These are phyloP conservation scores for Vickermania ingenoplastis DNA, from an alignment of 208 protist genomes.

Conservation along the genomic window DNA sequence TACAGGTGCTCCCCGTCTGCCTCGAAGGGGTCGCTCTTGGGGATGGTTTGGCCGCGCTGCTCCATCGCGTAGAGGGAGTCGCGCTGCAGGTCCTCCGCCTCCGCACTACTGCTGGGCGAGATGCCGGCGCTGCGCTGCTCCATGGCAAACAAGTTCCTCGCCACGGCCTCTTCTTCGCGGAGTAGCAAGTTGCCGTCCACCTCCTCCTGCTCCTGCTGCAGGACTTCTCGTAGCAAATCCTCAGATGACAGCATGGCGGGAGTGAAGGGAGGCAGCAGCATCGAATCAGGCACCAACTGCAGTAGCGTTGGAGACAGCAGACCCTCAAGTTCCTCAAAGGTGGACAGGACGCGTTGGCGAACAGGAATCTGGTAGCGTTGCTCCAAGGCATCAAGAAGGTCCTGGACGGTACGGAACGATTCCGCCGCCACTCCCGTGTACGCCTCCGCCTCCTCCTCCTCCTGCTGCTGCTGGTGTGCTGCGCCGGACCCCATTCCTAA, in stretches of 20 bases:
- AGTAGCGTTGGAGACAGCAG: slow-evolving; percentile 73
- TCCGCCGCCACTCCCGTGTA: slow-evolving; percentile 2
- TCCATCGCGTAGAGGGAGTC: slow-evolving; percentile 31
- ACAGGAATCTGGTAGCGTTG: slow-evolving; percentile 37
- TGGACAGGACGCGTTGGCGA: slow-evolving; percentile 58
- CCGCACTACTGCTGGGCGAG: slow-evolving; percentile 28
- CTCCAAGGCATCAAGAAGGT: slow-evolving; percentile 62
- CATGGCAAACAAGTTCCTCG: slow-evolving; percentile 16
- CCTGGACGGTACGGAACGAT: slow-evolving; percentile 66
- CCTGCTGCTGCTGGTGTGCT: too few relatives aligned
- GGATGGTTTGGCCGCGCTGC: background rate
- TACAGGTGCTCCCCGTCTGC: slow-evolving; percentile 46
- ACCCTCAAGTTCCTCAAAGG: slow-evolving; percentile 62
- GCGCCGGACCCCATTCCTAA: background rate
- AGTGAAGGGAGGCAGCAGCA: slow-evolving; percentile 59
- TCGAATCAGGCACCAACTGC: slow-evolving; percentile 76
- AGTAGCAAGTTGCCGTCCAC: background rate
- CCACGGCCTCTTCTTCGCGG: background rate
- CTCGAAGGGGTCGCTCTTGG: slow-evolving; percentile 9
- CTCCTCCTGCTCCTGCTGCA: slow-evolving; percentile 21
- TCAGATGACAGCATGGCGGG: slow-evolving; percentile 48
- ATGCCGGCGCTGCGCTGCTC: slow-evolving; percentile 28
- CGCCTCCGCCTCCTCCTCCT: background rate
- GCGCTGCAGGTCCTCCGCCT: slow-evolving; percentile 40
- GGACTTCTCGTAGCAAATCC: slow-evolving; percentile 54